Conservation (phyloP, 257 asterid species). For the Nicotiana tabacum region DNA sequence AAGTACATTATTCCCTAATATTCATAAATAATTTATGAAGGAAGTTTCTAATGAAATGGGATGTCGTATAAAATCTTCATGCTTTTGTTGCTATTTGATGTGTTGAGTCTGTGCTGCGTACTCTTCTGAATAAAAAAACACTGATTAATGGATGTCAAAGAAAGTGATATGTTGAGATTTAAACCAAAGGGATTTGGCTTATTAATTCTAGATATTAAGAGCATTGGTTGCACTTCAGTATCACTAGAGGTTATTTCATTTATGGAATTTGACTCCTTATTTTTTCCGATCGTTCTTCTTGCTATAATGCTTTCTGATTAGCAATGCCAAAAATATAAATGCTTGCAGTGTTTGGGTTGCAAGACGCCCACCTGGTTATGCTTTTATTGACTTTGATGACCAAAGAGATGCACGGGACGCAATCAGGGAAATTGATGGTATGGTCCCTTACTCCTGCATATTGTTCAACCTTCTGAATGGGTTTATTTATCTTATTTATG, state of each 20-base stretch:
- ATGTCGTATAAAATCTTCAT: neutral
- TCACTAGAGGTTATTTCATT: neutral
- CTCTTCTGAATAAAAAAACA: neutral
- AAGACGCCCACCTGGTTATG: slow-evolving; percentile 95
- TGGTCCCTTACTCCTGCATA: neutral
- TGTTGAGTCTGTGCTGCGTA: neutral
- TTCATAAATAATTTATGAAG: neutral
- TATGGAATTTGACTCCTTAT: neutral
- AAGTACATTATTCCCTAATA: neutral
- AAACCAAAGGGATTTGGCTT: neutral
- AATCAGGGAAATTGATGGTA: slow-evolving; percentile 77
- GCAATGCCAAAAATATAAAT: neutral
- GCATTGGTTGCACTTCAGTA: neutral
- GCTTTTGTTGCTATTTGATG: neutral
- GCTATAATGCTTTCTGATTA: neutral
- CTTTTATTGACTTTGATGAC: slow-evolving; percentile 90
- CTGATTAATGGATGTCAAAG: neutral
- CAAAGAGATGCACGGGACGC: slow-evolving; percentile 92
- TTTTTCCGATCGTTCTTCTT: neutral
- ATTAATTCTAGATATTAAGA: neutral
- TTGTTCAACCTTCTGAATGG: neutral
- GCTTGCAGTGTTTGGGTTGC: slow-evolving; percentile 95
- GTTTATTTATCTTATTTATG: neutral
- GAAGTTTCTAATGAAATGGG: neutral
- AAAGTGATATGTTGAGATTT: neutral